phyloP scores from a whole-genome alignment of 2,329 filamentous ascomycete species.

The Tricladium varicosporioides region DNA sequence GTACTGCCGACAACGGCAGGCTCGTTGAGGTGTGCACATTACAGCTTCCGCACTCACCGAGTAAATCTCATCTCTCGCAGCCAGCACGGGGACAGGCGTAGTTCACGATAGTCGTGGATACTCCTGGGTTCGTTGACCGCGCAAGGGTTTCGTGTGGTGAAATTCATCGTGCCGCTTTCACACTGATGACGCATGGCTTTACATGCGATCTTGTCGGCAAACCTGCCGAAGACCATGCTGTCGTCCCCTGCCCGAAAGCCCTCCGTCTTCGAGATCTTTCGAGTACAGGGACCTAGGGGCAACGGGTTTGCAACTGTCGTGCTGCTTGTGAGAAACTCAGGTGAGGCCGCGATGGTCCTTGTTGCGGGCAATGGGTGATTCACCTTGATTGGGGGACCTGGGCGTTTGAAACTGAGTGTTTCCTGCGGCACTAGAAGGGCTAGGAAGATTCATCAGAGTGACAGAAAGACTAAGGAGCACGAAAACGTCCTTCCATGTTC shows the following conservation, averaged over 20 bases:
- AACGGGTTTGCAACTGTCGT: neutral
- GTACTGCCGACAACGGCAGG: neutral
- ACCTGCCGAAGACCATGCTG: constrained; percentile 2
- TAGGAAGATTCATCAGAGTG: neutral
- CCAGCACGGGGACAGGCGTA: neutral
- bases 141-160: neutral
- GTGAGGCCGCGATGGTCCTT: neutral
- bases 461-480: neutral
- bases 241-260: neutral
- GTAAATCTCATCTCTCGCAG: neutral
- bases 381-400: neutral
- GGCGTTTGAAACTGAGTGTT: neutral
- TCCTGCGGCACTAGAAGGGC: neutral
- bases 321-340: neutral
- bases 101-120: neutral
- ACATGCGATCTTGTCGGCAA: constrained; percentile 2
- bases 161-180: no score
- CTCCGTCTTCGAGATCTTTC: neutral
- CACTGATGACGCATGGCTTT: no score
- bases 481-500: neutral
- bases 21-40: no score
- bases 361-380: neutral
- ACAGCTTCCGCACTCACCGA: neutral
- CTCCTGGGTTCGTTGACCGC: neutral
- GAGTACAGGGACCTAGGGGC: neutral